These are phyloP conservation scores for Oxyria digyna DNA, from an alignment of 148 eudicot species.

Conservation along the genomic window DNA sequence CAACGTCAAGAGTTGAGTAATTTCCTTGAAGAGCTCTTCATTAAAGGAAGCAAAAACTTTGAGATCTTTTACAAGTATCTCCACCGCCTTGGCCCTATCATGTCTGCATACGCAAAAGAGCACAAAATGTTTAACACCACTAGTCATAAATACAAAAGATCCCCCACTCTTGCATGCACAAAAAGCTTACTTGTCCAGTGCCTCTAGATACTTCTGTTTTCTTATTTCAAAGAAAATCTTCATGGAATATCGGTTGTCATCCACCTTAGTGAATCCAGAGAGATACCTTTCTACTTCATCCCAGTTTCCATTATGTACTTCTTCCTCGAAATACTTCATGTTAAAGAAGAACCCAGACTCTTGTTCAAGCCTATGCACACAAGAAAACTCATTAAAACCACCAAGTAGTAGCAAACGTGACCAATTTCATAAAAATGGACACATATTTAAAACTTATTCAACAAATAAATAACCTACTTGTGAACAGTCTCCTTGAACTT, in stretches of 20 bases:
- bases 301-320: conserved; percentile 56
- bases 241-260: conserved; percentile 59
- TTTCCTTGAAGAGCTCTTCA: conserved; percentile 63
- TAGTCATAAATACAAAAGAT: neutral
- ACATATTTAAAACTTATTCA: neutral
- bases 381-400: neutral
- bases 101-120: conserved; percentile 30
- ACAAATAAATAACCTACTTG: conserved; percentile 34
- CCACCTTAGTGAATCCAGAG: conserved; percentile 57
- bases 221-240: conserved; percentile 74
- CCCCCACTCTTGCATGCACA: neutral
- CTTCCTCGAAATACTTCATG: conserved; percentile 70
- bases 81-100: conserved; percentile 56
- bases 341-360: conserved; percentile 77
- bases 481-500: conserved; percentile 90
- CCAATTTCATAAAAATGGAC: neutral
- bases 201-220: conserved; percentile 76
- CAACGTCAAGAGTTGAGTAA: conserved; percentile 53
- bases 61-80: conserved; percentile 70
- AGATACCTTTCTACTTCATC: conserved; percentile 69
- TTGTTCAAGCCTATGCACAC: conserved; percentile 50
- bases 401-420: neutral
- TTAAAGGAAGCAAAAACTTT: conserved; percentile 58
- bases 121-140: neutral
- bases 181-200: conserved; percentile 54